Evolutionary conservation across 352 stramenopile genomes (phyloP), one percentile per base, ranked within the genome.

Genomic region (Phytophthora colocasiae): DNA sequence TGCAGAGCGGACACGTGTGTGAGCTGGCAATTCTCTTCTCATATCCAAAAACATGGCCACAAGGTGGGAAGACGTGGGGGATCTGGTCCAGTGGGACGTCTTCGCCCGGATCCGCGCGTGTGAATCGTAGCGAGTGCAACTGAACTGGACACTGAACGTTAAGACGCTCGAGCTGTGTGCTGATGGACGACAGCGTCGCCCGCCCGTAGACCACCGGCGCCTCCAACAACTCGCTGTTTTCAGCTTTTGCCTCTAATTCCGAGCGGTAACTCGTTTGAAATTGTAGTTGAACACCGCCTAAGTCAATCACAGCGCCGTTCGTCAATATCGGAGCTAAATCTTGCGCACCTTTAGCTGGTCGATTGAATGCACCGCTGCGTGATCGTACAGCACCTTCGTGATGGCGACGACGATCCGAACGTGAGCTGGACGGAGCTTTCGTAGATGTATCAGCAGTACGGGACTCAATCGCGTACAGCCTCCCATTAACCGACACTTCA

Each of bases 81-180:
- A 88, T 81, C 59, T 91, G 73, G 43, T 85, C 70, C 4, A 73
- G 60, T 11, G 86, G 70, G 26, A 89, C 69, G 1, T 82, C 68
- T 63, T 88, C 78, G n/a, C 76, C 75, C 17, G 62, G 51, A 19
- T 61, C 55, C 1, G 63, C 43, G 6, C 70, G 73, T 7, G 71
- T 80, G 43, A 95, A 95, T 4, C 75, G 78, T 27, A 95, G 68
- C 19, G 76, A 63, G 34, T 92, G 81, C n/a, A 92, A 63, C 49
- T 92, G 84, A 27, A 95, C 84, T 34, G 86, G 86, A 46, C 86
- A 95, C 51, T 95, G 83, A 1, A 94, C 75, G 32, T 92, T 89
- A 29, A 92, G 62, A 0, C 69, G 66, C 51, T 94, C 82, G 15
- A 94, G 71, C 48, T 91, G 81, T n/a, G 77, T 80, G 6, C 72